Conservation (phyloP, 2,329 filamentous ascomycete genomes). For the Diaporthe sp. region DNA sequence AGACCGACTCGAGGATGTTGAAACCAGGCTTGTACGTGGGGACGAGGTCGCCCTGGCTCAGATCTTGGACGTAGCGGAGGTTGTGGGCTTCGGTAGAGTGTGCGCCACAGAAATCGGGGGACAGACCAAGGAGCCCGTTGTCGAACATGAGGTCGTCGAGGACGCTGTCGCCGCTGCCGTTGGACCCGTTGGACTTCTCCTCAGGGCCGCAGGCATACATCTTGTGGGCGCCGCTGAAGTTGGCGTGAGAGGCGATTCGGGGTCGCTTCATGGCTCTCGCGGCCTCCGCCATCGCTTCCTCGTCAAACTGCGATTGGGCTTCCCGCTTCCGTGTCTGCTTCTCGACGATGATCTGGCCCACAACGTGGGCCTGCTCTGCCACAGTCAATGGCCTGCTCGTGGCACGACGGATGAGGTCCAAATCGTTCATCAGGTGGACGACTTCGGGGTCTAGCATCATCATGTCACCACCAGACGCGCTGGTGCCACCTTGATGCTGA, state of each 20-base stretch:
- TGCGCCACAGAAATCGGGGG: constrained; percentile 23
- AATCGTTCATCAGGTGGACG: background rate
- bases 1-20: constrained; percentile 60
- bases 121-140: constrained; percentile 30
- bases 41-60: background rate
- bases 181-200: background rate
- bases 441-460: constrained; percentile 6
- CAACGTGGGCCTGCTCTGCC: background rate
- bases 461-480: background rate
- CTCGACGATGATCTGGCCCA: background rate
- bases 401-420: background rate
- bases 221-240: constrained; percentile 31
- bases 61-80: background rate
- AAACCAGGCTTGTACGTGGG: constrained; percentile 42
- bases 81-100: constrained; percentile 16
- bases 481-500: background rate
- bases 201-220: constrained; percentile 35
- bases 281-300: constrained; percentile 34
- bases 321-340: constrained; percentile 18
- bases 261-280: constrained; percentile 35
- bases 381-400: constrained; percentile 7
- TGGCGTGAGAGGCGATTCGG: constrained; percentile 15
- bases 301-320: background rate
- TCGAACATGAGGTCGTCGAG: constrained; percentile 26
- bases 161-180: background rate